Evolutionary conservation across 148 eudicot genomes (phyloP).

Genomic region (Cornus suecica): DNA sequence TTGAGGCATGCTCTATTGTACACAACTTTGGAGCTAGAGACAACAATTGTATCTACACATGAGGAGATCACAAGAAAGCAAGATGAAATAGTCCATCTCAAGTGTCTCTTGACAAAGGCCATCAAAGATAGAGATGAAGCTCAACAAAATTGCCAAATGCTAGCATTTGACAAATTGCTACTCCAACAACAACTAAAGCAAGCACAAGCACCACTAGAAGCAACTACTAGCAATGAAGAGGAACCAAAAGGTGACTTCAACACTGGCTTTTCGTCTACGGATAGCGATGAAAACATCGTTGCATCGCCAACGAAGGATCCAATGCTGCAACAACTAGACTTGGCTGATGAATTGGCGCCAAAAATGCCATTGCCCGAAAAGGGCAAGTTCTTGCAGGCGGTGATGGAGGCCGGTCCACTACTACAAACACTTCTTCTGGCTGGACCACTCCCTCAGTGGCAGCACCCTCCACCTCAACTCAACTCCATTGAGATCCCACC

Average conservation of each 20-base stretch:
- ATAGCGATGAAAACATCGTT: slow-evolving; percentile 30
- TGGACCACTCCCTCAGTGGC: slow-evolving; percentile 90
- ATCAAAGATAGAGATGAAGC: slow-evolving; percentile 76
- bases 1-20: slow-evolving; percentile 60
- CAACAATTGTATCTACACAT: slow-evolving; percentile 55
- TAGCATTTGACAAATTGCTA: slow-evolving; percentile 41
- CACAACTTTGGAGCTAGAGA: slow-evolving; percentile 71
- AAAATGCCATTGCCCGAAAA: slow-evolving; percentile 69
- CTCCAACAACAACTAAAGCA: slow-evolving; percentile 39
- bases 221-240: slow-evolving; percentile 27
- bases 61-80: slow-evolving; percentile 79
- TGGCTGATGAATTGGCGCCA: slow-evolving; percentile 25
- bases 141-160: slow-evolving; percentile 45
- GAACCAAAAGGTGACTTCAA: slow-evolving; percentile 21
- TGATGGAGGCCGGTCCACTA: slow-evolving; percentile 89
- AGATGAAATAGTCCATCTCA: slow-evolving; percentile 62
- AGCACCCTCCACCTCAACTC: slow-evolving; percentile 82
- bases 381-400: slow-evolving; percentile 76
- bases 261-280: slow-evolving; percentile 28
- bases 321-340: slow-evolving; percentile 22
- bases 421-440: slow-evolving; percentile 77
- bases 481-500: slow-evolving; percentile 75
- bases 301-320: slow-evolving; percentile 6
- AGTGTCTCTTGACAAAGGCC: slow-evolving; percentile 40
- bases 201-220: slow-evolving; percentile 12